Conservation (phyloP, 495 filamentous ascomycete genomes). For the Penicillium ucsense region DNA sequence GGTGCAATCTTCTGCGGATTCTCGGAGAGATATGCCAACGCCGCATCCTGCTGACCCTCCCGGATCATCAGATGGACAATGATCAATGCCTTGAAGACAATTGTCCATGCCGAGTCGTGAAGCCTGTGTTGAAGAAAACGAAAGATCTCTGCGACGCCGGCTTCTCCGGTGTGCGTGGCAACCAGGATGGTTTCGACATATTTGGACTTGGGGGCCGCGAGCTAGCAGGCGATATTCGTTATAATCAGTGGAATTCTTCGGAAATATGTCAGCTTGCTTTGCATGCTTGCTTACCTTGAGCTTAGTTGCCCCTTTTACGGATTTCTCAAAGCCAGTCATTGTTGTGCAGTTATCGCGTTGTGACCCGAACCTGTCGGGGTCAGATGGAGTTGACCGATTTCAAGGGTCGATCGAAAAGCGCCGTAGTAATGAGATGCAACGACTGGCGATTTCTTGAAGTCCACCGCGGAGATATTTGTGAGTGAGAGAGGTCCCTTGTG, state of each 20-base stretch:
- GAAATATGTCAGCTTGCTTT: not conserved
- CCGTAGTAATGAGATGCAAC: no score
- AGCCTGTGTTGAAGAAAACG: conserved; percentile 78
- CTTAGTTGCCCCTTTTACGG: conserved; percentile 87
- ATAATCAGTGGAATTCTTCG: not conserved
- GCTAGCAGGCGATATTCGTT: conserved; percentile 37
- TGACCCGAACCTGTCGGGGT: conserved; percentile 3
- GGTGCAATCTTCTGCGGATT: conserved; percentile 78
- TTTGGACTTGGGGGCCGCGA: conserved; percentile 96
- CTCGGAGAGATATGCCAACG: conserved; percentile 74
- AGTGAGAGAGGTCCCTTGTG: no score
- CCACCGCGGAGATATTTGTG: no score
- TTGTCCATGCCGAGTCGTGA: conserved; percentile 94
- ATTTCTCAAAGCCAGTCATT: conserved; percentile 86
- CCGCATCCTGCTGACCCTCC: conserved; percentile 84
- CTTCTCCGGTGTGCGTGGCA: conserved; percentile 90
- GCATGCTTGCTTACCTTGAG: conserved; percentile 58
- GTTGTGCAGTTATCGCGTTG: conserved; percentile 9
- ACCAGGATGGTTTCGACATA: conserved; percentile 98
- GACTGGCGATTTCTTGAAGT: no score
- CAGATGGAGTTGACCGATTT: not conserved
- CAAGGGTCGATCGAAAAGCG: not conserved
- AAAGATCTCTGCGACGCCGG: conserved; percentile 93
- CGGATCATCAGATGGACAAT: conserved; percentile 96
- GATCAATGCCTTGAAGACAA: conserved; percentile 92